phyloP scores from a whole-genome alignment of 306 rosid genomes.

The Trifolium subterraneum region DNA sequence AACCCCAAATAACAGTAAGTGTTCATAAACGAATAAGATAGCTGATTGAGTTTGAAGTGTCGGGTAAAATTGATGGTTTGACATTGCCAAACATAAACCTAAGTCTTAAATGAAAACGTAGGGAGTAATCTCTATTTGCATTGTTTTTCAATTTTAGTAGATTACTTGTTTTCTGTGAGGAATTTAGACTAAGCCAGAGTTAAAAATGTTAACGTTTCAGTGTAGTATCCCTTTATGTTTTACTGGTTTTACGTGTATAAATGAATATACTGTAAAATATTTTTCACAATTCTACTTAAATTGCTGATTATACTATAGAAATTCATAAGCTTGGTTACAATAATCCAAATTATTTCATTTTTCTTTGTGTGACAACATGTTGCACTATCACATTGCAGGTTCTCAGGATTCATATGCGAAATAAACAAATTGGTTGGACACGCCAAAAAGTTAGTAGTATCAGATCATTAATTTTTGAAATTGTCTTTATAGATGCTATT shows the following conservation, averaged over 20 bases:
- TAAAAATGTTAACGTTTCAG: neutral
- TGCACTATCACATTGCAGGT: constrained; percentile 53
- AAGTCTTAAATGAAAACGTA: neutral
- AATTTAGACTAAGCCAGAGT: neutral
- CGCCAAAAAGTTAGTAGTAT: constrained; percentile 66
- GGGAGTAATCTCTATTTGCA: neutral
- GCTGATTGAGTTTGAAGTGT: neutral
- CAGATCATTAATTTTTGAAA: neutral
- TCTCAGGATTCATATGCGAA: constrained; percentile 62
- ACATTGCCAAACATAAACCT: neutral
- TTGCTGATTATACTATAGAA: neutral
- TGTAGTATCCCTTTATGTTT: neutral
- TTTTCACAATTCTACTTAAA: neutral
- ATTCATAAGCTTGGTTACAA: neutral
- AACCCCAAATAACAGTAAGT: too few species aligned
- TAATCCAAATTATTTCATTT: constrained; percentile 10
- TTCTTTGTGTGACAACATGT: constrained; percentile 22
- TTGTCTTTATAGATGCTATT: constrained; percentile 10
- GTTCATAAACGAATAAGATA: too few species aligned
- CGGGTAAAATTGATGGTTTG: neutral
- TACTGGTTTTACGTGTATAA: neutral
- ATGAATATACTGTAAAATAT: neutral
- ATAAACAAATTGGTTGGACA: constrained; percentile 60
- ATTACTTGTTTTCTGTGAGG: constrained; percentile 1
- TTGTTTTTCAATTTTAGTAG: neutral